Evolutionary conservation across 495 filamentous ascomycete species (phyloP).

Genomic region (Recurvomyces mirabilis): DNA sequence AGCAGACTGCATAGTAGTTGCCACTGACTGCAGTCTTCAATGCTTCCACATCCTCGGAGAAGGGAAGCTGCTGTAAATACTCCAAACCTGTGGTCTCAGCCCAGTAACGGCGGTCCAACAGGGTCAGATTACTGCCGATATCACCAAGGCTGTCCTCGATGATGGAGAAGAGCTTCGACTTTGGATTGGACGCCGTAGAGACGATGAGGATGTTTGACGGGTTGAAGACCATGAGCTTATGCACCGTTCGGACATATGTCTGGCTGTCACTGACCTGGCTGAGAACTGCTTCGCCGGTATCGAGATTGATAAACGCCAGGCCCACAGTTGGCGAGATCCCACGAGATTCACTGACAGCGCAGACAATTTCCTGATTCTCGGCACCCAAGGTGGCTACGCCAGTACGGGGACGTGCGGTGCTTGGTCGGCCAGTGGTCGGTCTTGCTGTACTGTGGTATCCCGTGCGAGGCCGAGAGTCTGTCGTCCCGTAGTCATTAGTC

Average conservation of each 20-base stretch:
- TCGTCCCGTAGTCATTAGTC: slow-evolving; percentile 22
- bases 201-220: slow-evolving; percentile 66
- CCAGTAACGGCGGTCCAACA: slow-evolving; percentile 76
- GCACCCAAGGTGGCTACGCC: slow-evolving; percentile 49
- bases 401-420: slow-evolving; percentile 51
- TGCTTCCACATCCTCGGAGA: slow-evolving; percentile 63
- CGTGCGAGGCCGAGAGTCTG: slow-evolving; percentile 34
- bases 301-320: slow-evolving; percentile 77
- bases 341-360: slow-evolving; percentile 81
- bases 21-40: slow-evolving; percentile 66
- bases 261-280: slow-evolving; percentile 87
- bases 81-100: slow-evolving; percentile 72
- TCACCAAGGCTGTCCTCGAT: slow-evolving; percentile 56
- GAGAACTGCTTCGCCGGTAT: slow-evolving; percentile 68
- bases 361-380: slow-evolving; percentile 63
- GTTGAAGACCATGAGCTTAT: slow-evolving; percentile 69
- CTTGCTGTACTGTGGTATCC: slow-evolving; percentile 37
- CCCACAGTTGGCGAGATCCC: slow-evolving; percentile 80
- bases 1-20: slow-evolving; percentile 85
- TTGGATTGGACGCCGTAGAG: slow-evolving; percentile 51
- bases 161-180: slow-evolving; percentile 66
- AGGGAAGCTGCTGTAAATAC: slow-evolving; percentile 67
- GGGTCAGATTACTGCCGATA: slow-evolving; percentile 42
- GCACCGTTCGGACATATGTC: slow-evolving; percentile 71
- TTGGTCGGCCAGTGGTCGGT: slow-evolving; percentile 25